Evolutionary conservation across 23 red algal species (phyloP), one percentile per base, ranked within the genome.

Genomic region (Gracilaria domingensis): DNA sequence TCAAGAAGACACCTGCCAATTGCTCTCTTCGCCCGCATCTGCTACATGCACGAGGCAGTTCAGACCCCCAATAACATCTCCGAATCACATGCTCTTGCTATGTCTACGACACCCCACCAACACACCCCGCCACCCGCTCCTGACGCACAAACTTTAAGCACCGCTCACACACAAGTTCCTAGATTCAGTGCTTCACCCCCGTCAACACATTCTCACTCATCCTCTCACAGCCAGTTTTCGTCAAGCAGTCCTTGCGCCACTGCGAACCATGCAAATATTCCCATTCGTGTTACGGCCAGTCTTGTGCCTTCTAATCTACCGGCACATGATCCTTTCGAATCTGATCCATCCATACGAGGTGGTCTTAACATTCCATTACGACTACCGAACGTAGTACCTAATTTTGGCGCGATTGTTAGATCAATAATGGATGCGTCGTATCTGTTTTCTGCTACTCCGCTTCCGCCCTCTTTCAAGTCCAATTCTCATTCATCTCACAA

Each of bases 371-470:
- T 73, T 37, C 67, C 67, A 20, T 2, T 62, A 2, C 33, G 38
- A 20, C 35, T 73, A 73, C 67, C 67, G 38, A 44, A 73, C 35
- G 34, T 73, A 21, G 28, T 73, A 8, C 67, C 67, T 7, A 73
- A n/a, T 23, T 37, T 73, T 73, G 67, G 67, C 35, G 28, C 18
- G 12, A 73, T 73, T 40, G 67, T 73, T 39, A 73, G 67, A 73
- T 73, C 67, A 4, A 73, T 73, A 37, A 73, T 73, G 17, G 67
- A 73, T 14, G 67, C 67, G 28, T 73, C 67, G 12, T 42, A 73
- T 73, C 34, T 73, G 1, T 73, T 73, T 44, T 40, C 67, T 29
- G 34, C 34, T 6, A 37, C 67, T 73, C 67, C 67, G 38, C 20
- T 73, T 73, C 67, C 67, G 20, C 20, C 38, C 14, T n/a, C 67